Evolutionary conservation across 2,329 filamentous ascomycete species (phyloP), one percentile per base, ranked within the genome.

Genomic region (Alternaria brassicae): DNA sequence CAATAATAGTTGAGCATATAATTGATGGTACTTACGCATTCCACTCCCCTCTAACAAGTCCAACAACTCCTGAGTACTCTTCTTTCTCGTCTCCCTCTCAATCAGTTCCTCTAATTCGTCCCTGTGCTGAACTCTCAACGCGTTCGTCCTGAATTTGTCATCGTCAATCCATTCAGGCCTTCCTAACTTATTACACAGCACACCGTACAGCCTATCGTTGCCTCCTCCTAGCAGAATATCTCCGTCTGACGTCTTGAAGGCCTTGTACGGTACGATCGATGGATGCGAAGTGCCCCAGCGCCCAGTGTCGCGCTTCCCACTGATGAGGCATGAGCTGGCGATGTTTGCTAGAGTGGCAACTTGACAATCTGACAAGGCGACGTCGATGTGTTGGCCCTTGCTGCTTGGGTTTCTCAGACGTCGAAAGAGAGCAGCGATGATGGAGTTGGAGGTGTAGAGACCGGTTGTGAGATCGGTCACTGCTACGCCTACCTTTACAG

Each of bases 261-360:
- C 92, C 70, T 90, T 89, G 77, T 99, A 99, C 0, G 95, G 95
- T 0, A 99, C 95, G 74, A 99, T 98, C 0, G 92, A 96, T n/a
- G 94, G 95, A 82, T 99, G 95, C 41, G 94, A 94, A 3, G 95
- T 99, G 6, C 95, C 95, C 94, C 95, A 98, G 64, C 95, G 85
- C 0, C 95, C 95, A 0, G 88, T 86, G 75, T 99, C 95, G 67
- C 89, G 90, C 78, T 97, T 81, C 2, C 93, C 93, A 69, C 91
- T 96, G 63, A 98, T 90, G 40, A 99, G 81, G 60, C 90, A 92
- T 60, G 93, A 97, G 74, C 92, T 96, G 8, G 94, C 95, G 72
- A 99, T 92, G 75, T 98, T 99, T n/a, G 92, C 88, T 42, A 99
- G 81, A 0, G 93, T 97, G 0, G 93, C 95, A 17, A 95, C 93